Percentiles rank a stretch among this genome's conserved stretches.
Conservation (phyloP, 2,329 filamentous ascomycete species). For the Elsinoe fawcettii region DNA sequence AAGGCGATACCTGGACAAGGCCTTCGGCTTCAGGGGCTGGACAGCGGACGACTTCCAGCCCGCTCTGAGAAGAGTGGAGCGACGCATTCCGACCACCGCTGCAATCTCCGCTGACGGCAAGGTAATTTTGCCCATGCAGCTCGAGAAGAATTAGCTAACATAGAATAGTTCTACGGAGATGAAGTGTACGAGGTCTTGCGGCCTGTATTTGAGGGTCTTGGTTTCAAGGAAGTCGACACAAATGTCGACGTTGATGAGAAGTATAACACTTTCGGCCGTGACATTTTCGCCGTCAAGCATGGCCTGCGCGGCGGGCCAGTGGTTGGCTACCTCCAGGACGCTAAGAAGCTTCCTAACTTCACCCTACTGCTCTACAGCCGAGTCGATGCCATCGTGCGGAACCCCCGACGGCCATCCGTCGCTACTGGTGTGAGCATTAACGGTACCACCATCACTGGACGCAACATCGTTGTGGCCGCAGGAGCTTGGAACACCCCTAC, state of each 20-base stretch:
- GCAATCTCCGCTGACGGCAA: slow-evolving; percentile 7
- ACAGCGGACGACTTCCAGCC: slow-evolving; percentile 10
- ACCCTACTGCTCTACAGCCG: slow-evolving; percentile 37
- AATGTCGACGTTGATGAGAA: slow-evolving; percentile 29
- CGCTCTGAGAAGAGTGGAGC: neutral
- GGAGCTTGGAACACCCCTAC: slow-evolving; percentile 27
- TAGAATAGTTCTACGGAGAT: neutral
- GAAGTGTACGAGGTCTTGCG: slow-evolving; percentile 8
- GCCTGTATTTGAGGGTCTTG: neutral
- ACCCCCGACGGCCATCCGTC: slow-evolving; percentile 34
- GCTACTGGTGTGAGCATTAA: slow-evolving; percentile 39
- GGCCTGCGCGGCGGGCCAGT: slow-evolving; percentile 46
- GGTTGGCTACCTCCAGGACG: slow-evolving; percentile 44
- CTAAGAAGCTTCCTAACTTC: slow-evolving; percentile 38
- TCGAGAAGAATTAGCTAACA: neutral
- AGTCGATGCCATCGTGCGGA: slow-evolving; percentile 25
- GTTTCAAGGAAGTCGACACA: neutral
- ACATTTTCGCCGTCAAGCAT: slow-evolving; percentile 42
- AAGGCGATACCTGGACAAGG: slow-evolving; percentile 6
- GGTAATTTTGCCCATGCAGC: too few relatives aligned
- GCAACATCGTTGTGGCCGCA: slow-evolving; percentile 33
- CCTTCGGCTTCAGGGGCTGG: slow-evolving; percentile 5
- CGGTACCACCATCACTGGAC: slow-evolving; percentile 22
- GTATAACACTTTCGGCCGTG: slow-evolving; percentile 42
- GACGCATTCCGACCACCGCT: neutral